These are phyloP conservation scores for Knufia petricola DNA, from an alignment of 2,329 filamentous ascomycete genomes.

Conservation along the genomic window DNA sequence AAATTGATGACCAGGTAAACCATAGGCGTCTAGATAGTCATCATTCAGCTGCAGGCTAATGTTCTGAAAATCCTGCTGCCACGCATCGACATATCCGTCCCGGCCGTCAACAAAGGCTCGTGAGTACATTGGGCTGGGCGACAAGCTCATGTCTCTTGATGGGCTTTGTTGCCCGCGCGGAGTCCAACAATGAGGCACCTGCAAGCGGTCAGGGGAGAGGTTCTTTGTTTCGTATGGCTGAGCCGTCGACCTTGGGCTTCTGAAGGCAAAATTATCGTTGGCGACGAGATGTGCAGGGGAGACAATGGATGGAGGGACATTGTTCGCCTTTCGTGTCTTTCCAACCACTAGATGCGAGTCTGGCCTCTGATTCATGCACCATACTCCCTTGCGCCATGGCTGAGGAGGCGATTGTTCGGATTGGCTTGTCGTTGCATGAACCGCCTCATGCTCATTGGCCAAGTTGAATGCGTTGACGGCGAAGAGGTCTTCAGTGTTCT, in stretches of 20 bases:
- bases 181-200: constrained; percentile 31
- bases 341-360: constrained; percentile 31
- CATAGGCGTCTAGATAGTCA: constrained; percentile 24
- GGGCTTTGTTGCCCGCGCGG: constrained; percentile 31
- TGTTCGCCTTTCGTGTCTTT: constrained; percentile 18
- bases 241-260: constrained; percentile 18
- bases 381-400: constrained; percentile 46
- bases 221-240: constrained; percentile 18
- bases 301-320: constrained; percentile 27
- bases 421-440: constrained; percentile 5
- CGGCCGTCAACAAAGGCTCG: constrained; percentile 34
- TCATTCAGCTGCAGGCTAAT: constrained; percentile 41
- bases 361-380: constrained; percentile 43
- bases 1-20: not conserved
- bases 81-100: constrained; percentile 37
- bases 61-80: constrained; percentile 46
- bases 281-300: constrained; percentile 14
- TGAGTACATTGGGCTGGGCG: constrained; percentile 47
- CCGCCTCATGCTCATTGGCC: constrained; percentile 5
- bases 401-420: constrained; percentile 34
- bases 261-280: constrained; percentile 22
- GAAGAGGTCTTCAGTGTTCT: constrained; percentile 45
- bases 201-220: constrained; percentile 26
- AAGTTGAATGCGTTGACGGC: constrained; percentile 9
- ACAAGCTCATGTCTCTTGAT: constrained; percentile 36